These are phyloP conservation scores for Phlyctochytrium bullatum DNA, from an alignment of 192 early-diverging fungal species.

Conservation along the genomic window DNA sequence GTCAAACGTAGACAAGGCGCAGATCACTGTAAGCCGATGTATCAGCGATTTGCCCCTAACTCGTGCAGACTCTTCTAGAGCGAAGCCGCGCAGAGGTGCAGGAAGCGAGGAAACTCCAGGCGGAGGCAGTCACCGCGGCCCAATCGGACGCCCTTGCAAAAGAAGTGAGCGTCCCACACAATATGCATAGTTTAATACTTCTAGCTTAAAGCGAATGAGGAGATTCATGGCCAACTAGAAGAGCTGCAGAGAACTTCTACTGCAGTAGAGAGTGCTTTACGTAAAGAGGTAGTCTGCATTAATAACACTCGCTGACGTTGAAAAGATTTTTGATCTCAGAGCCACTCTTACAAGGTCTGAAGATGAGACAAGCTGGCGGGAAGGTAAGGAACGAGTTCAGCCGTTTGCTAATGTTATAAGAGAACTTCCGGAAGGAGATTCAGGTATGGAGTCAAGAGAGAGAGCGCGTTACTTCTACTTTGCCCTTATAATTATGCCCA, in stretches of 20 bases:
- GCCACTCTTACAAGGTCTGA: slow-evolving; percentile 26
- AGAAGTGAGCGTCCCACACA: slow-evolving; percentile 16
- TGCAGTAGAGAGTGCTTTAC: slow-evolving; percentile 17
- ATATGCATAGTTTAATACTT: slow-evolving; percentile 7
- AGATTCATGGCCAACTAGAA: slow-evolving; percentile 29
- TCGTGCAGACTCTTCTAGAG: slow-evolving; percentile 28
- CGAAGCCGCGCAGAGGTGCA: slow-evolving; percentile 26
- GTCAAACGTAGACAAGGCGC: slow-evolving; percentile 4
- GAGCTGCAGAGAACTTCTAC: slow-evolving; percentile 16
- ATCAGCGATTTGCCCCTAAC: not conserved
- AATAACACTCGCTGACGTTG: no score
- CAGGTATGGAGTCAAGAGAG: not conserved
- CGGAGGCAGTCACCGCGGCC: slow-evolving; percentile 30
- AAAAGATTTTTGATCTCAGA: slow-evolving; percentile 36
- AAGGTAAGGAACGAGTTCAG: slow-evolving; percentile 23
- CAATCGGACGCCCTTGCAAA: slow-evolving; percentile 38
- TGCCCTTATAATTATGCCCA: not conserved
- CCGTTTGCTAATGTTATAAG: slow-evolving; percentile 24
- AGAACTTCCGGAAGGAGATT: slow-evolving; percentile 38
- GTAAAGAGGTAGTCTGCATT: no score
- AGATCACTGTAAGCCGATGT: slow-evolving; percentile 8
- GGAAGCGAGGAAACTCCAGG: slow-evolving; percentile 20
- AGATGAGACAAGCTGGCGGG: slow-evolving; percentile 47
- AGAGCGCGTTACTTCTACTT: not conserved
- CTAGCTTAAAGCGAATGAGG: slow-evolving; percentile 29